These are phyloP conservation scores for Ocimum tenuiflorum DNA, from an alignment of 257 asterid species.

Conservation along the genomic window DNA sequence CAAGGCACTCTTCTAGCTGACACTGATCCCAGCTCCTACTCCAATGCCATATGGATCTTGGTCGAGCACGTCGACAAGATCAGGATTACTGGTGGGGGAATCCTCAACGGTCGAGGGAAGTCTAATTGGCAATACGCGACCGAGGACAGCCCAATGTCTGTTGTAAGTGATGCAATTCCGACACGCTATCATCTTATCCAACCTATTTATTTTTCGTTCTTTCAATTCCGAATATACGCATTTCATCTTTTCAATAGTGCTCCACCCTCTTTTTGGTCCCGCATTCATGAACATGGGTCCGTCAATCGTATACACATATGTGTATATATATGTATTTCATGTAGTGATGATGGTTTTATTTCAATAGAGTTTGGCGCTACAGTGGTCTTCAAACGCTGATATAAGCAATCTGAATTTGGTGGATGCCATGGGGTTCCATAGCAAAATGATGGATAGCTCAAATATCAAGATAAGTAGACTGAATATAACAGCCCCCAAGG, in stretches of 20 bases:
- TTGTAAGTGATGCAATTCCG: conserved; percentile 33
- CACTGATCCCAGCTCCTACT: conserved; percentile 38
- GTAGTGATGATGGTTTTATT: too few relatives aligned
- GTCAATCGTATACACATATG: too few relatives aligned
- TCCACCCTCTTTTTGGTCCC: too few relatives aligned
- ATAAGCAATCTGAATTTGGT: conserved; percentile 30
- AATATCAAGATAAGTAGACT: conserved; percentile 24
- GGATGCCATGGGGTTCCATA: conserved; percentile 65
- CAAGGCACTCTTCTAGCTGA: conserved; percentile 40
- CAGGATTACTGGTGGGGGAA: conserved; percentile 50
- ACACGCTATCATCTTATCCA: too few relatives aligned
- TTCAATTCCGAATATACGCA: too few relatives aligned
- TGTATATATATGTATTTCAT: too few relatives aligned
- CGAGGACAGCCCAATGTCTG: conserved; percentile 26
- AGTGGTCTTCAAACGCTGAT: conserved; percentile 8
- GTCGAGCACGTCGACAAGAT: conserved; percentile 31
- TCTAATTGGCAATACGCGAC: conserved; percentile 30
- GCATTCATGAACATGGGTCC: too few relatives aligned
- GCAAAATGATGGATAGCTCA: conserved; percentile 35
- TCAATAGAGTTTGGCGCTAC: conserved; percentile 39
- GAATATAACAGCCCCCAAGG: conserved; percentile 47
- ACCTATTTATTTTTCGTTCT: too few relatives aligned
- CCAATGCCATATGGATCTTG: conserved; percentile 36
- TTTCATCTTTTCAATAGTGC: too few relatives aligned
- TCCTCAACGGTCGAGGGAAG: conserved; percentile 49